Percentiles rank a stretch among this genome's conserved stretches.
phyloP scores from a whole-genome alignment of 1,284 basidiomycete genomes.

The Kwoniella shivajii region DNA sequence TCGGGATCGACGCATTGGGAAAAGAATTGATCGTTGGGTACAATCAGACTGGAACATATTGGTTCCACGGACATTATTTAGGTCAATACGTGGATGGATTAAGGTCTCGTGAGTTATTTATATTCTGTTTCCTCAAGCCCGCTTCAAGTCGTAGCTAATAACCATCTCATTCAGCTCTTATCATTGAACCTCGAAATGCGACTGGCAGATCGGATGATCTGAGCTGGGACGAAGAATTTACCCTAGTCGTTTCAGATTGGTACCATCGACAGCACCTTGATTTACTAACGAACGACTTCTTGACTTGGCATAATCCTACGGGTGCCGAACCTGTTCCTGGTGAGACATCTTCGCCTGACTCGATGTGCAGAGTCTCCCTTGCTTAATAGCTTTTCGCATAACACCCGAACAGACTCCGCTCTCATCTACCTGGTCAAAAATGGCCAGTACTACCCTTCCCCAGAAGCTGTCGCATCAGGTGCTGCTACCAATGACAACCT shows the following conservation, averaged over 20 bases:
- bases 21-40: too few species aligned
- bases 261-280: constrained; percentile 69
- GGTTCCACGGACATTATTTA: constrained; percentile 69
- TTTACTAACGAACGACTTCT: constrained; percentile 67
- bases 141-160: too few species aligned
- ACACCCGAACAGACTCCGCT: constrained; percentile 67
- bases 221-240: constrained; percentile 89
- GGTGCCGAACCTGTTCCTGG: constrained; percentile 72
- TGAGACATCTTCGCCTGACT: neutral
- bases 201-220: constrained; percentile 55
- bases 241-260: constrained; percentile 81
- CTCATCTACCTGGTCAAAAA: constrained; percentile 80
- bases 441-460: constrained; percentile 63
- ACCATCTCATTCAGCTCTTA: constrained; percentile 59
- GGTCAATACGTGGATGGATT: constrained; percentile 76
- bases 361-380: too few species aligned
- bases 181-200: constrained; percentile 65
- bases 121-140: neutral
- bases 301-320: constrained; percentile 71
- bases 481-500: constrained; percentile 79
- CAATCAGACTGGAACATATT: constrained; percentile 72
- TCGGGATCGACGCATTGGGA: too few species aligned
- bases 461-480: constrained; percentile 52
- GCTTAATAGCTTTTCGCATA: too few species aligned
- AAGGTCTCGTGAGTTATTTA: constrained; percentile 38